Conservation (phyloP, 805 yeast genomes). For the Lipomyces mesembrius region DNA sequence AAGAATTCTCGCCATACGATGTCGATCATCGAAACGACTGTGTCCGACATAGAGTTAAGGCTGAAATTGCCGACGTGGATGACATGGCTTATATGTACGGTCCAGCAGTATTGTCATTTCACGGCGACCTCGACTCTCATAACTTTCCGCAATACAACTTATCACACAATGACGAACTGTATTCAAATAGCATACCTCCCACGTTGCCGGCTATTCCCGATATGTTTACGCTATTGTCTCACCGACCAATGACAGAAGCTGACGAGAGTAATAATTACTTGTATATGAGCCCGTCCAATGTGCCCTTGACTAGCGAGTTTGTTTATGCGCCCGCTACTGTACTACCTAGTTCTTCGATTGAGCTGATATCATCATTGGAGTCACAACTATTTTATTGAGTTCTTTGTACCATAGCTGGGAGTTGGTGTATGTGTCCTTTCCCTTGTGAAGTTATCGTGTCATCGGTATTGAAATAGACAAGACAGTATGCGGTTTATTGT, state of each 20-base stretch:
- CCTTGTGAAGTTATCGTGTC: neutral
- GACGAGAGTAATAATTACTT: neutral
- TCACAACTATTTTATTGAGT: neutral
- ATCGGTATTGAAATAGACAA: neutral
- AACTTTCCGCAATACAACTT: neutral
- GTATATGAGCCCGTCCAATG: neutral
- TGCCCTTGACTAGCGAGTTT: neutral
- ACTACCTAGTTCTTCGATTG: neutral
- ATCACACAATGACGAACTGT: neutral
- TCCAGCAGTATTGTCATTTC: neutral
- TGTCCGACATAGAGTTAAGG: neutral
- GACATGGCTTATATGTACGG: neutral
- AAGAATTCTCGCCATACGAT: conserved; percentile 10
- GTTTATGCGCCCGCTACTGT: neutral
- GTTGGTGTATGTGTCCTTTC: too few relatives aligned
- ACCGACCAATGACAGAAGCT: neutral
- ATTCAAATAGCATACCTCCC: neutral
- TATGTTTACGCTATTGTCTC: neutral
- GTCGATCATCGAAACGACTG: conserved; percentile 1
- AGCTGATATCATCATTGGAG: neutral
- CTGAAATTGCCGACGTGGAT: neutral
- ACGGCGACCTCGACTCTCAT: neutral
- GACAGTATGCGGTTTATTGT: too few relatives aligned
- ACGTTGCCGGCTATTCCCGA: neutral
- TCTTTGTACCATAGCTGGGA: too few relatives aligned